Conservation (phyloP, 2,329 filamentous ascomycete genomes). For the Trichoderma oligosporum region DNA sequence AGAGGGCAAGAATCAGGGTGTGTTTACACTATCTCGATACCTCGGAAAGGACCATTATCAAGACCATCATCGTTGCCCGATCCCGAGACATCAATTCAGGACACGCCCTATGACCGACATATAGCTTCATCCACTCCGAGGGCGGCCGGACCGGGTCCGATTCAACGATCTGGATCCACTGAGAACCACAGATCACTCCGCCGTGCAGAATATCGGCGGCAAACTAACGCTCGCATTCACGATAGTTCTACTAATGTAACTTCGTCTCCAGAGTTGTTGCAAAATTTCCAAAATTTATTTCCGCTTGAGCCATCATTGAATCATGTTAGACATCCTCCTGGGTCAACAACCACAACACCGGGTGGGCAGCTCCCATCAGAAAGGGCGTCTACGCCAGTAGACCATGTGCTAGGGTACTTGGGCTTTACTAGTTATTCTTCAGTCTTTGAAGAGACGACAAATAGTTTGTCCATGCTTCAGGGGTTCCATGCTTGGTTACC, state of each 20-base stretch:
- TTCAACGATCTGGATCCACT: background rate
- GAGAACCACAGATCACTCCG: conserved; percentile 3
- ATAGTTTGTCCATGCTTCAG: conserved; percentile 36
- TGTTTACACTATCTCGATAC: conserved; percentile 28
- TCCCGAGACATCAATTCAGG: background rate
- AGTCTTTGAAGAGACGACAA: conserved; percentile 42
- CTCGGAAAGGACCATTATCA: background rate
- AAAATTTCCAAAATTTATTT: background rate
- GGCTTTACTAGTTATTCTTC: conserved; percentile 43
- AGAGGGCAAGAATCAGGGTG: conserved; percentile 32
- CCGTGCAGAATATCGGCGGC: conserved; percentile 11
- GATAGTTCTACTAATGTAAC: background rate
- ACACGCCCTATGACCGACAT: background rate
- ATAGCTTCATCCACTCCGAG: background rate
- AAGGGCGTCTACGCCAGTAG: conserved; percentile 5
- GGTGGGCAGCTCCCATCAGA: background rate
- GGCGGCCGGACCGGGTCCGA: background rate
- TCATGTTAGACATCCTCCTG: background rate
- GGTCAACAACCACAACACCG: conserved; percentile 1
- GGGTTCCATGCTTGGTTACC: conserved; percentile 22
- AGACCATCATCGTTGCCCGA: background rate
- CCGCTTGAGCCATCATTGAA: background rate
- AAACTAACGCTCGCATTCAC: background rate
- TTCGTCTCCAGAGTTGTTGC: background rate
- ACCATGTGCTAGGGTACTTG: conserved; percentile 37